Conservation (phyloP, 2,329 filamentous ascomycete species). For the Zymoseptoria brevis region DNA sequence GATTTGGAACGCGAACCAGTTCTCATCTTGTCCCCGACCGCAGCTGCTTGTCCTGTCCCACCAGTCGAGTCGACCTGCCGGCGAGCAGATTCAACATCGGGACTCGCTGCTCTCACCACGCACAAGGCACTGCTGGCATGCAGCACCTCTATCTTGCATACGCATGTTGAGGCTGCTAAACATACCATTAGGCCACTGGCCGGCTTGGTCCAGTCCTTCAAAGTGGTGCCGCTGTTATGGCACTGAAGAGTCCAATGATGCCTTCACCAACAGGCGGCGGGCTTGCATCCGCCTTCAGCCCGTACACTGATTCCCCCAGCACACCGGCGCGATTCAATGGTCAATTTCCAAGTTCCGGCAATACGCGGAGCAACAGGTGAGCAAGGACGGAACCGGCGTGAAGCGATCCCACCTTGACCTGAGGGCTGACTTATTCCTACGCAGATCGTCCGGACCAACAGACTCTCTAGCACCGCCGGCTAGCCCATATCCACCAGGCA, state of each 20-base stretch:
- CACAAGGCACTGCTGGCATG: not conserved
- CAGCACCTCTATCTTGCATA: not conserved
- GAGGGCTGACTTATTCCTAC: constrained; percentile 19
- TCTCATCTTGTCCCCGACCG: not conserved
- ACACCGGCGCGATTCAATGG: constrained; percentile 40
- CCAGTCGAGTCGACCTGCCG: not conserved
- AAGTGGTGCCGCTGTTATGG: constrained; percentile 16
- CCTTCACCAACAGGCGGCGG: constrained; percentile 31
- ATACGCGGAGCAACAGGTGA: constrained; percentile 32
- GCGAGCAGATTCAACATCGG: not conserved
- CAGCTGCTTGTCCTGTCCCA: not conserved
- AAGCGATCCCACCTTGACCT: not conserved
- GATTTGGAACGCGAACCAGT: not conserved
- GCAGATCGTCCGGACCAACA: constrained; percentile 38
- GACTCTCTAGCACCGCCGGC: constrained; percentile 42
- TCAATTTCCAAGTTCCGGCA: constrained; percentile 30
- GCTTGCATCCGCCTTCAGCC: constrained; percentile 40
- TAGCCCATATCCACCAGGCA: constrained; percentile 52
- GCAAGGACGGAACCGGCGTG: constrained; percentile 6
- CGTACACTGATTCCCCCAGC: constrained; percentile 45
- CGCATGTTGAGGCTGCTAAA: not conserved
- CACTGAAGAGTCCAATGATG: constrained; percentile 36
- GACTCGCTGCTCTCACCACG: not conserved
- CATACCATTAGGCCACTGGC: not conserved
- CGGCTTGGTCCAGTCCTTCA: not conserved